Conservation (phyloP, 2,329 filamentous ascomycete genomes). For the Bisporella sp. region DNA sequence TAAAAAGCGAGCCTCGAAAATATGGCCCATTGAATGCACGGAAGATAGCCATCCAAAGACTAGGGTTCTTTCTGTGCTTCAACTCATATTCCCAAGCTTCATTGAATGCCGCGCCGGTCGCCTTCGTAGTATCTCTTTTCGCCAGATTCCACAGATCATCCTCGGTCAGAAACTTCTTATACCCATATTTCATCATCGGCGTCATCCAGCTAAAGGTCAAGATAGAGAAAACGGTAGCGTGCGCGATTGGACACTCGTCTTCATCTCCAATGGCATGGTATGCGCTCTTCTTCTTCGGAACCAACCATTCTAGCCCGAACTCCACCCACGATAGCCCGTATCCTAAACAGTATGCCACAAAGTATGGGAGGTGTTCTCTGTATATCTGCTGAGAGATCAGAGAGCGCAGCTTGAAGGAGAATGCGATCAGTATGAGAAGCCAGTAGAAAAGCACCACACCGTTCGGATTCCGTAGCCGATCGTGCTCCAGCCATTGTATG, state of each 20-base stretch:
- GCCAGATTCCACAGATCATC: conserved; percentile 93
- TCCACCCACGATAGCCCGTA: conserved; percentile 53
- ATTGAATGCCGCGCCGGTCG: conserved; percentile 64
- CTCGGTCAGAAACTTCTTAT: conserved; percentile 85
- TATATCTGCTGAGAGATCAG: conserved; percentile 56
- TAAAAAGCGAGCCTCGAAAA: conserved; percentile 74
- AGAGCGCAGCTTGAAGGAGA: conserved; percentile 61
- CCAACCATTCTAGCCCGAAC: conserved; percentile 61
- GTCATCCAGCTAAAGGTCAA: conserved; percentile 99
- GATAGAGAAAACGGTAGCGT: conserved; percentile 87
- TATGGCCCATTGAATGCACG: conserved; percentile 83
- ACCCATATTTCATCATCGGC: conserved; percentile 91
- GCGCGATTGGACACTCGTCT: conserved; percentile 68
- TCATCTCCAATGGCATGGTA: conserved; percentile 63
- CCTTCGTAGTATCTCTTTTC: conserved; percentile 69
- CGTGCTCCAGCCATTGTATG: conserved; percentile 66
- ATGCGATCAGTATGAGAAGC: conserved; percentile 60
- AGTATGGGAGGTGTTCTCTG: conserved; percentile 50
- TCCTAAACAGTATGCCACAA: conserved; percentile 53
- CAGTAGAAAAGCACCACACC: conserved; percentile 68
- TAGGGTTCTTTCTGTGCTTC: conserved; percentile 62
- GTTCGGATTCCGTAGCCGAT: conserved; percentile 60
- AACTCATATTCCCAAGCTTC: conserved; percentile 72
- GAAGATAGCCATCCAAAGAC: conserved; percentile 80
- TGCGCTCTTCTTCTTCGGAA: conserved; percentile 61